Base-by-base conservation (phyloP, 2,329 filamentous ascomycete species). In the Cryphonectria carpinicola region DNA sequence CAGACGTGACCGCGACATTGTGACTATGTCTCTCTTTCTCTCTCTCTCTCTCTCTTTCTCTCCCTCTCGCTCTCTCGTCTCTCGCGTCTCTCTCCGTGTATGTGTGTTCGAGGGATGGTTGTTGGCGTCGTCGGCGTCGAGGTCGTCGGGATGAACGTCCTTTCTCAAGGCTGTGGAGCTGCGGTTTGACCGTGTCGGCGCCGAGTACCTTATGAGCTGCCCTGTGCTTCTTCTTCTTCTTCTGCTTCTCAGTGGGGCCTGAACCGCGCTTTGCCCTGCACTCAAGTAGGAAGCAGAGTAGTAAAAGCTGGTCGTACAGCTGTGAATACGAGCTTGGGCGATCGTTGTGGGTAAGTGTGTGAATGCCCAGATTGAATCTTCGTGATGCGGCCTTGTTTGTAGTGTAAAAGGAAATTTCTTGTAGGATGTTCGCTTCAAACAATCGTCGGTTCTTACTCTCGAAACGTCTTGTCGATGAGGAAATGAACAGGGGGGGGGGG, bases 1-100 rank as follows among this genome's bases (percentile, higher is more conserved):
- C 66, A 71, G 64, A 28, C 69, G 61, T 19, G 65, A 52, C 41
- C 65, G 70, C 52, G 61, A 68, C 60, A 71, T 60, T 70, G 71
- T 73, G 8, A 25, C 25, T 13, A n/a, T 58, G 25, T 35, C 14
- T 35, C 2, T 19, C 4, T 56, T 25, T 54, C 25, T 25, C 25
- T 54, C n/a, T 54, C 25, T n/a, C 4, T 28, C n/a, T 28, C 13
- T 28, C 25, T 32, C 25, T 32, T 5, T 13, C 14, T 56, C n/a
- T 56, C 25, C 6, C 52, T 17, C 52, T 54, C 52, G 1, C 14
- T 14, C 49, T 28, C 22, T 14, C 52, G 28, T 54, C 5, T 49
- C 46, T 7, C 7, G 2, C 46, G 46, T 49, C 46, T n/a, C 8
- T 1, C 46, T 49, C 14, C 7, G 32, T 49, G 46, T 49, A n/a